phyloP scores from a whole-genome alignment of 1,139 yeast species.

The Entelexis paramagnoliae region DNA sequence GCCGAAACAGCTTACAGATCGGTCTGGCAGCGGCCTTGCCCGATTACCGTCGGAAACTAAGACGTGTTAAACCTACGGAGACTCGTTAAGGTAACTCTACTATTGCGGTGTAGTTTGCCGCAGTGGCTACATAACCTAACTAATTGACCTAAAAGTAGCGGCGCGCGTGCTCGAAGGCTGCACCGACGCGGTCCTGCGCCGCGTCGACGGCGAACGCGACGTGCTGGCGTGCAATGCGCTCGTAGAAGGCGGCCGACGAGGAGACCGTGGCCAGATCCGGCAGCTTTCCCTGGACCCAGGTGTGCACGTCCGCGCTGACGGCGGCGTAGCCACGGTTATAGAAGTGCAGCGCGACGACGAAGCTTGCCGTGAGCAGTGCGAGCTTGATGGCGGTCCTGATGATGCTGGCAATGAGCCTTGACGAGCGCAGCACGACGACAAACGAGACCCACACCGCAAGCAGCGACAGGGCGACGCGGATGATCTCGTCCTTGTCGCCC shows the following conservation, averaged over 20 bases:
- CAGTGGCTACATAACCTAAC: background rate
- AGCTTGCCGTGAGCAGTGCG: conserved; percentile 22
- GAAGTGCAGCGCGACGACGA: conserved; percentile 24
- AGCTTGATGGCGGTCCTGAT: conserved; percentile 26
- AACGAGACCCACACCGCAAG: conserved; percentile 28
- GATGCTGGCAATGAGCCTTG: conserved; percentile 27
- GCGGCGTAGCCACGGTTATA: conserved; percentile 26
- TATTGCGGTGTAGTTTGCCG: too few species aligned
- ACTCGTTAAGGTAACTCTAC: background rate
- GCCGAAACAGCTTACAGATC: too few species aligned
- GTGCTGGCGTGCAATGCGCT: conserved; percentile 1
- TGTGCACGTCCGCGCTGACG: background rate
- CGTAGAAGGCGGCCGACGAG: background rate
- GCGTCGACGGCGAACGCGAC: background rate
- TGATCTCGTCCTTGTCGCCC: conserved; percentile 26
- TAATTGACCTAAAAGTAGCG: background rate
- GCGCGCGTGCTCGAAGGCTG: background rate
- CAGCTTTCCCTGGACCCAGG: background rate
- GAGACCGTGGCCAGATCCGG: conserved; percentile 5
- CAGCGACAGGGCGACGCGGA: conserved; percentile 25
- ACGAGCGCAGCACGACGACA: conserved; percentile 26
- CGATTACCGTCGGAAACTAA: too few species aligned
- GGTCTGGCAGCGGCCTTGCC: too few species aligned
- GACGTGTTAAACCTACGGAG: background rate
- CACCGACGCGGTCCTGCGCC: background rate